Conservation (phyloP, 345 rosid species). For the Syzygium aqueum region DNA sequence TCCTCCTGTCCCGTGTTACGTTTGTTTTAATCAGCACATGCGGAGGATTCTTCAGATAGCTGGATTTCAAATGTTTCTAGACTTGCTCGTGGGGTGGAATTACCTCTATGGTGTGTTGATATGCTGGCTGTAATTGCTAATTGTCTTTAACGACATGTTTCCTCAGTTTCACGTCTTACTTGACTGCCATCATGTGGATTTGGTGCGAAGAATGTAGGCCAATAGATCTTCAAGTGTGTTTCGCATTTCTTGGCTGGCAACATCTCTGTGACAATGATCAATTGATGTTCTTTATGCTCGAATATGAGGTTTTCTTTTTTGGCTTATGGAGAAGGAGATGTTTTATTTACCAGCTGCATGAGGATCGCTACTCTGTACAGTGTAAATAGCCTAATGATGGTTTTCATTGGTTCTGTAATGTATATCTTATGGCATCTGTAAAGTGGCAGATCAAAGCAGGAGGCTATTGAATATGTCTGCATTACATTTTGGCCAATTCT, state of each 20-base stretch:
- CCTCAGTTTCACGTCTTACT: neutral
- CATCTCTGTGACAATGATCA: neutral
- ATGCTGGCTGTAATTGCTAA: neutral
- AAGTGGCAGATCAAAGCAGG: neutral
- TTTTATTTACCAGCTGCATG: neutral
- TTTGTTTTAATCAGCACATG: neutral
- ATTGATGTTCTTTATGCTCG: neutral
- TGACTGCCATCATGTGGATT: neutral
- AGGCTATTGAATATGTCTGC: neutral
- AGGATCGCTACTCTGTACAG: neutral
- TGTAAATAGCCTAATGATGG: neutral
- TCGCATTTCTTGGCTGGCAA: neutral
- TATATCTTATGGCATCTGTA: neutral
- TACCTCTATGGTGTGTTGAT: neutral
- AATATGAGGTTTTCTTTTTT: neutral
- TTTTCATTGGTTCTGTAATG: neutral
- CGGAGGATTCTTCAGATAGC: neutral
- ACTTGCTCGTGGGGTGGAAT: neutral
- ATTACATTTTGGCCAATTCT: neutral
- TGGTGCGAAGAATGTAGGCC: neutral
- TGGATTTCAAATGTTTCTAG: neutral
- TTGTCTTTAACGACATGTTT: neutral
- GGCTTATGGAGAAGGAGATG: neutral
- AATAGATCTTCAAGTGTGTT: neutral
- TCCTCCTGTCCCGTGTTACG: neutral